Evolutionary conservation across 164 flowering plant genomes (phyloP).

Genomic region (Taxillus chinensis): DNA sequence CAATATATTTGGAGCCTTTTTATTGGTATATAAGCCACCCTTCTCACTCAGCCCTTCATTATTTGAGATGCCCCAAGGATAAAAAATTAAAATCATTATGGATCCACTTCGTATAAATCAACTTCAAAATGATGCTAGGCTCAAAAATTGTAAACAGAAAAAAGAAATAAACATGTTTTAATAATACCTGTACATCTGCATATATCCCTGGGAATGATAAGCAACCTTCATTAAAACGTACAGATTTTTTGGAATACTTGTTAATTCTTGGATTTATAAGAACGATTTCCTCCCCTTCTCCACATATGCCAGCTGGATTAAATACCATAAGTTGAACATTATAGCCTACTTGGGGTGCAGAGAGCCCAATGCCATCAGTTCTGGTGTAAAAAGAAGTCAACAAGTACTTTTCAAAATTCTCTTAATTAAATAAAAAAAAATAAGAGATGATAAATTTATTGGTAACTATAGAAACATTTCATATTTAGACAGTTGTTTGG

Average conservation of each 20-base stretch:
- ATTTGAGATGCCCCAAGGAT: no score
- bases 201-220: conserved; percentile 86
- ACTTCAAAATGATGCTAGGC: neutral
- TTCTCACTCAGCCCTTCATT: no score
- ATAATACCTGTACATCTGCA: conserved; percentile 76
- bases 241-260: conserved; percentile 51
- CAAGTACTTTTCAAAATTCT: conserved; percentile 31
- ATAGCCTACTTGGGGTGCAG: conserved; percentile 98
- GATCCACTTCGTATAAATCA: no score
- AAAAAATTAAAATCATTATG: no score
- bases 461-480: no score
- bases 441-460: no score
- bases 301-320: conserved; percentile 80
- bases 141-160: neutral
- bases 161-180: neutral
- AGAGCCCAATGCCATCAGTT: conserved; percentile 97
- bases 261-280: conserved; percentile 75
- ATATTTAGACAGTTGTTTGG: no score
- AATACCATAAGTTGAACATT: conserved; percentile 95
- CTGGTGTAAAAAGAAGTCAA: conserved; percentile 53
- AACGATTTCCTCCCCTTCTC: conserved; percentile 88
- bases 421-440: conserved; percentile 6
- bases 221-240: conserved; percentile 80
- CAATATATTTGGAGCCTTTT: no score
- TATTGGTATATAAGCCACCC: no score